Evolutionary conservation across 257 asterid species (phyloP), one percentile per base, ranked within the genome.

Genomic region (Dorcoceras hygrometricum): DNA sequence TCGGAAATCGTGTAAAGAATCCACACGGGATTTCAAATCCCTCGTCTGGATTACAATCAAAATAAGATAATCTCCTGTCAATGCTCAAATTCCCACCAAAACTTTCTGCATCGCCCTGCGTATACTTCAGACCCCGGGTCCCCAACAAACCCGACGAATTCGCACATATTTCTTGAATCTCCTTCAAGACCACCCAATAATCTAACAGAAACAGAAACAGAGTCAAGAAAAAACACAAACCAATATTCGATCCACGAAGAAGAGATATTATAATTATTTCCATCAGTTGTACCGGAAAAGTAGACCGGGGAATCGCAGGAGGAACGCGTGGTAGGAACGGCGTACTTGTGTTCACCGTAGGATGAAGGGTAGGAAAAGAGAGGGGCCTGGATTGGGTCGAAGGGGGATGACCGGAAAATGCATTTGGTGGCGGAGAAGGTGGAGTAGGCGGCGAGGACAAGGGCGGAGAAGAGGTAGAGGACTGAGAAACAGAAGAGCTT

Each of bases 331-430:
- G 91, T 94, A 6, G 96, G 95, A 20, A 86, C 62, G 67, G 97
- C 82, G 57, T 90, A 78, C 67, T 94, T 94, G 80, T 94, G 96
- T 71, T 88, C 92, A 4, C 95, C 99, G 58, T 94, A 94, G n/a
- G 99, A 90, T 2, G 94, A 28, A 24, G 95, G 95, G 71, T 93
- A 93, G 6, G 69, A 53, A 51, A 88, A 94, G 27, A 90, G 89
- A 0, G 94, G 80, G 57, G 69, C 68, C 68, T 83, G 96, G 12
- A 94, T 60, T 0, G 95, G 97, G 65, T 86, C 96, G 77, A 77
- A 81, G 4, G 95, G 95, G 1, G 97, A 83, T 0, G 86, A 82
- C 63, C 96, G 72, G 76, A 88, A 80, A 56, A 82, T 71, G 83
- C 99, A 88, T 73, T 60, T 87, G 72, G 83, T 72, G 73, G 87